Base-by-base conservation (phyloP, 1,284 basidiomycete species). In the Spongispora temasekensis region DNA sequence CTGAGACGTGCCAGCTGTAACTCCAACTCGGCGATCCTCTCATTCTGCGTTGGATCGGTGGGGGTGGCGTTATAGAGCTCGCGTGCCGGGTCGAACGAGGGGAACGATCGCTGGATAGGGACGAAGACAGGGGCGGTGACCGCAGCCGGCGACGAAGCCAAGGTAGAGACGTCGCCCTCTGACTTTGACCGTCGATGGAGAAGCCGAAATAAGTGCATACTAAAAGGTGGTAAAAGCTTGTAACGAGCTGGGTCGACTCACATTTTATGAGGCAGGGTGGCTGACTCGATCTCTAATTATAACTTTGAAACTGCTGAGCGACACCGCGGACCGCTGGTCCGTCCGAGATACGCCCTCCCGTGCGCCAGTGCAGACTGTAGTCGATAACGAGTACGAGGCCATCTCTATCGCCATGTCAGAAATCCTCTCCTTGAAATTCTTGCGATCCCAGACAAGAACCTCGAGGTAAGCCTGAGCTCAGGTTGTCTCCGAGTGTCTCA, bases 141-240 rank as follows among this genome's bases (percentile, higher is more conserved):
- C 6, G 30, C 65, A 10, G 17, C 17, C 15, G 34, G 46, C 19
- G 65, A 55, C 34, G n/a, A n/a, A n/a, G n/a, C n/a, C n/a, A 75
- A 58, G 4, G 67, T 61, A 10, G 75, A 73, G 23, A 70, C 63
- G 13, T 77, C 76, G 46, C 70, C 63, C 56, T 79, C 78, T 7
- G 77, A 79, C 64, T 68, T 75, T 30, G 73, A 64, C 52, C 65
- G 77, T 27, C 77, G 72, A 58, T 78, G 71, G 51, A 77, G 76
- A 31, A 78, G 66, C 55, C 70, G 70, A 31, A 70, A 75, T 56
- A 79, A 71, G 13, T 71, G 75, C 77, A 79, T 78, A 61, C 6
- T n/a, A n/a, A n/a, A n/a, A n/a, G n/a, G n/a, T n/a, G n/a, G n/a
- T n/a, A n/a, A n/a, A n/a, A n/a, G n/a, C n/a, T n/a, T n/a, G n/a